phyloP scores from a whole-genome alignment of 208 protist species.

The Trypanosomatidae sp. region DNA sequence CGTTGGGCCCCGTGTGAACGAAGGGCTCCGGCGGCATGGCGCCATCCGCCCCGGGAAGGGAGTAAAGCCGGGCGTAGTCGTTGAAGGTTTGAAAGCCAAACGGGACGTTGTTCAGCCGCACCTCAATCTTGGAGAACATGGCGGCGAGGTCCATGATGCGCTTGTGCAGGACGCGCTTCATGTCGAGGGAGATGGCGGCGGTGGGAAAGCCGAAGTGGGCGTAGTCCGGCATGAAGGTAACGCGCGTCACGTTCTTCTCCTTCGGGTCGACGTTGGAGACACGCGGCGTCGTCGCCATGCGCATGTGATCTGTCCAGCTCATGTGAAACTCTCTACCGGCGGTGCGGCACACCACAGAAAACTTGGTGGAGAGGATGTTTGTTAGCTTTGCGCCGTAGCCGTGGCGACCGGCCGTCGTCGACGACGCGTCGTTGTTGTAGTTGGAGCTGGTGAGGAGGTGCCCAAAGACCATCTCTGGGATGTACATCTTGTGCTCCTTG shows the following conservation, averaged over 20 bases:
- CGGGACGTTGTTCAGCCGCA: slow-evolving; percentile 96
- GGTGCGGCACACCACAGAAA: slow-evolving; percentile 93
- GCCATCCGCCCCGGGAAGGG: slow-evolving; percentile 33
- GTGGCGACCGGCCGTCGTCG: slow-evolving; percentile 95
- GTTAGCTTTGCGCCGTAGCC: slow-evolving; percentile 98
- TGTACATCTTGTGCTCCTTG: slow-evolving; percentile 94
- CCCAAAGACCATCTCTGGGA: slow-evolving; percentile 98
- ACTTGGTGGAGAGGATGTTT: slow-evolving; percentile 99
- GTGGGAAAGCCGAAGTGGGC: slow-evolving; percentile 68
- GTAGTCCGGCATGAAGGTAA: slow-evolving; percentile 92
- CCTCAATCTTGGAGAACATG: slow-evolving; percentile 89
- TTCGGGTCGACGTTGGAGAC: slow-evolving; percentile 79
- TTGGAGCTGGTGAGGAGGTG: slow-evolving; percentile 97
- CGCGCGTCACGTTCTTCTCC: slow-evolving; percentile 73
- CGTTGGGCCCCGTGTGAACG: slow-evolving; percentile 71
- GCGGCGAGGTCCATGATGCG: slow-evolving; percentile 93
- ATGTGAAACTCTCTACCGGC: slow-evolving; percentile 93
- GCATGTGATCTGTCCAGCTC: slow-evolving; percentile 98
- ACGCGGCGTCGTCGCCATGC: slow-evolving; percentile 87
- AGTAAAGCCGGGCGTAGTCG: slow-evolving; percentile 95
- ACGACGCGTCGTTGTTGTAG: slow-evolving; percentile 94
- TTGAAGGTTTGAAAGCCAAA: slow-evolving; percentile 95
- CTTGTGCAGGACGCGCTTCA: slow-evolving; percentile 91
- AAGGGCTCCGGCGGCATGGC: slow-evolving; percentile 64
- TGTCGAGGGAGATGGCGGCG: slow-evolving; percentile 76